Conservation (phyloP, 441 rosid genomes). For the Hura crepitans region DNA sequence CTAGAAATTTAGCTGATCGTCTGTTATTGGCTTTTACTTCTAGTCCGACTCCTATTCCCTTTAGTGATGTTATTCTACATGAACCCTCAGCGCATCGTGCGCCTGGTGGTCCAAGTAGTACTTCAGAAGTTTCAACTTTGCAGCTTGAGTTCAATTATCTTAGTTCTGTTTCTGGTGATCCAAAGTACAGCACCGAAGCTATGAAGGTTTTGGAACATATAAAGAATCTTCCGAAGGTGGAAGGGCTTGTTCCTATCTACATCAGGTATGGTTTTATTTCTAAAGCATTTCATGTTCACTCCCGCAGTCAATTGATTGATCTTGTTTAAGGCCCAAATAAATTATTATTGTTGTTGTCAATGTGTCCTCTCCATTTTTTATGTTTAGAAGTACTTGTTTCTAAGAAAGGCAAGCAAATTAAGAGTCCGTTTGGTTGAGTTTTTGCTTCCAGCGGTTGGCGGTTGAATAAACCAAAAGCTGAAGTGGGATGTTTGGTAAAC, state of each 20-base stretch:
- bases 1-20: slow-evolving; percentile 81
- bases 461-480: too few relatives aligned
- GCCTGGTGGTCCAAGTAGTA: slow-evolving; percentile 86
- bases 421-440: too few relatives aligned
- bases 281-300: slow-evolving; percentile 5
- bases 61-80: slow-evolving; percentile 71
- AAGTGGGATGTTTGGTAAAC: too few relatives aligned
- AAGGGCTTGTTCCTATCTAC: slow-evolving; percentile 93
- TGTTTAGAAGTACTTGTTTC: background rate
- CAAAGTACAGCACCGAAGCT: slow-evolving; percentile 70
- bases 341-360: background rate
- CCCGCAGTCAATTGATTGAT: background rate
- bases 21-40: slow-evolving; percentile 79
- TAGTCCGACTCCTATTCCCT: slow-evolving; percentile 85
- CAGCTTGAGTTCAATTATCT: slow-evolving; percentile 98
- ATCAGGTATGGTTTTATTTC: slow-evolving; percentile 53
- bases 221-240: slow-evolving; percentile 75
- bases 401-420: background rate
- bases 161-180: slow-evolving; percentile 83
- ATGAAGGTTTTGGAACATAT: slow-evolving; percentile 94
- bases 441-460: too few relatives aligned
- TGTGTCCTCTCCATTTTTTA: background rate
- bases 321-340: background rate
- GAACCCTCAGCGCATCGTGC: slow-evolving; percentile 85
- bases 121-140: slow-evolving; percentile 83